phyloP scores from a whole-genome alignment of 148 eudicot species.

The Vaccinium macrocarpon region DNA sequence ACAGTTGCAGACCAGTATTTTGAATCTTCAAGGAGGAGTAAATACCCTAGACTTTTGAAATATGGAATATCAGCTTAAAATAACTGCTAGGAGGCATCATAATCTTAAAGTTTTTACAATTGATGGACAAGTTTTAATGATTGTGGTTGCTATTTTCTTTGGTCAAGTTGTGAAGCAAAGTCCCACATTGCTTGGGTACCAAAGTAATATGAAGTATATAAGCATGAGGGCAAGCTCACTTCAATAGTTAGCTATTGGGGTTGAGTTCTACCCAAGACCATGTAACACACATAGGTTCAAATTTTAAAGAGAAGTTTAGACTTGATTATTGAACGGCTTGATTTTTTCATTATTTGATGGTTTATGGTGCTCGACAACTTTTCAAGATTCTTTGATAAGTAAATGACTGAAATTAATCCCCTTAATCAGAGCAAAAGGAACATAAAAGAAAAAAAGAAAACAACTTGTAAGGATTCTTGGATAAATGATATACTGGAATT shows the following conservation, averaged over 20 bases:
- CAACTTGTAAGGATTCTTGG: constrained; percentile 1
- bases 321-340: neutral
- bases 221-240: too few species aligned
- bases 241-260: too few species aligned
- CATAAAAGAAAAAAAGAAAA: neutral
- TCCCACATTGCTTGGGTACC: too few species aligned
- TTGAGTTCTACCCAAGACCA: too few species aligned
- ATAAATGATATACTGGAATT: neutral
- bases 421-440: neutral
- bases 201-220: too few species aligned
- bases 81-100: neutral
- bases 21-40: neutral
- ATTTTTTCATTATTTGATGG: neutral
- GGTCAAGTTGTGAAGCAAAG: neutral
- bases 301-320: neutral
- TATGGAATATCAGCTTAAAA: neutral
- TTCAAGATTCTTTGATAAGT: neutral
- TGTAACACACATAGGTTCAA: neutral
- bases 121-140: neutral
- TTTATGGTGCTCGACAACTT: neutral
- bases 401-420: neutral
- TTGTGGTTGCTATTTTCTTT: neutral
- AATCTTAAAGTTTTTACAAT: neutral
- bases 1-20: neutral
- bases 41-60: neutral